Conservation (phyloP, 176 grass and related monocot genomes). For the Cenchrus fungigraminus region DNA sequence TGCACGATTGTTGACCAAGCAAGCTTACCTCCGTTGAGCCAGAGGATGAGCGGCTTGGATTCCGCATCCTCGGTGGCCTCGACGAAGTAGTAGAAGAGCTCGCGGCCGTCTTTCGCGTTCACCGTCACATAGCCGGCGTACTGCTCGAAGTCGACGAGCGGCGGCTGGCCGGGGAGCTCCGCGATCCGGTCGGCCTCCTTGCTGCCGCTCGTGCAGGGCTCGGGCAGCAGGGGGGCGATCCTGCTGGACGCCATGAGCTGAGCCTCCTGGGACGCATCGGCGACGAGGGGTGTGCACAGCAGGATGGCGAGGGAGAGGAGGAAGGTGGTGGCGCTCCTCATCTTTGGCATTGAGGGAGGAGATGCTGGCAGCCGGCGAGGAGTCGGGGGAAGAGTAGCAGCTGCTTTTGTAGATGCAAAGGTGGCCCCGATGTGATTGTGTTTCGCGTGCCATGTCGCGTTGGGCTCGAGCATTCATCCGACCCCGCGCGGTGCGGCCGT, state of each 20-base stretch:
- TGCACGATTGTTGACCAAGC: neutral
- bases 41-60: conserved; percentile 55
- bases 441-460: neutral
- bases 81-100: conserved; percentile 68
- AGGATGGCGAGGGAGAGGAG: conserved; percentile 11
- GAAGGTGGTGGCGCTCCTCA: neutral
- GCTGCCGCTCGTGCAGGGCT: neutral
- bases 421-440: too few species aligned
- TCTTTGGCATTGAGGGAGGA: neutral
- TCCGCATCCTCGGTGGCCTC: conserved; percentile 29
- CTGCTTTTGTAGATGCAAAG: neutral
- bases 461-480: too few species aligned
- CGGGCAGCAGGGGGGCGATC: conserved; percentile 18
- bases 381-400: neutral
- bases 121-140: conserved; percentile 62
- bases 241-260: conserved; percentile 33
- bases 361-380: neutral
- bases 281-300: neutral
- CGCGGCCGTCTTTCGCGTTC: conserved; percentile 24
- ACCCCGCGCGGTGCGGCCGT: too few species aligned
- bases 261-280: conserved; percentile 36
- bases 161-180: conserved; percentile 49
- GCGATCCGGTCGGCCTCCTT: conserved; percentile 42
- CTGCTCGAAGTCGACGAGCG: conserved; percentile 42
- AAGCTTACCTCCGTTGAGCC: conserved; percentile 60